Evolutionary conservation across 2,329 filamentous ascomycete genomes (phyloP), one percentile per base, ranked within the genome.

Genomic region (Pezicula carpinea): DNA sequence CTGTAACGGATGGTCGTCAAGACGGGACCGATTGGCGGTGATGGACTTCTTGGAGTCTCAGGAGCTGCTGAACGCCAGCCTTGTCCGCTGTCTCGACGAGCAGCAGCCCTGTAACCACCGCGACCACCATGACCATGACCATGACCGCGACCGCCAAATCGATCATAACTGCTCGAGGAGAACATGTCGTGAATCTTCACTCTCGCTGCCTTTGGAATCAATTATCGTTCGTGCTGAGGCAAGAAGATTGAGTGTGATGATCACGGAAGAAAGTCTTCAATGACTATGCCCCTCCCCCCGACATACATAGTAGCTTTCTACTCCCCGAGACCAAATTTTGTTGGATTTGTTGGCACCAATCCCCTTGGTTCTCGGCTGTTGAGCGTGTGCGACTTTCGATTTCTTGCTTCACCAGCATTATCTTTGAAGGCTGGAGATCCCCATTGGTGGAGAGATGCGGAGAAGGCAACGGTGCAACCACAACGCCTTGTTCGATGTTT

Each of bases 91-190:
- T 22, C 39, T 42, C 41, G 41, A 43, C 41, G 26, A 33, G 26
- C 26, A 43, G 26, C 41, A 43, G n/a, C n/a, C n/a, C 26, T 32
- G 31, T 43, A 43, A 43, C 40, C 22, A 43, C 40, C n/a, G n/a
- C n/a, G n/a, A n/a, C n/a, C n/a, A n/a, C n/a, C n/a, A n/a, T n/a
- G n/a, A n/a, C n/a, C 26, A 43, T 26, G 41, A 34, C 41, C 29
- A 34, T 14, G 41, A 22, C 41, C 41, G 15, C 41, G 41, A 34
- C 17, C 41, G 41, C 41, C 41, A 43, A 34, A 43, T 43, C 41
- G 41, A 34, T 43, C 41, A 43, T 43, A 34, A 34, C 31, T 43
- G 41, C 41, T 34, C 41, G 41, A 43, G 11, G 41, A 43, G 41
- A 43, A 43, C 41, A 43, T 43, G 11, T 43, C 26, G 26, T 34